Conservation (phyloP, 345 rosid species). For the Raphanus sativus region DNA sequence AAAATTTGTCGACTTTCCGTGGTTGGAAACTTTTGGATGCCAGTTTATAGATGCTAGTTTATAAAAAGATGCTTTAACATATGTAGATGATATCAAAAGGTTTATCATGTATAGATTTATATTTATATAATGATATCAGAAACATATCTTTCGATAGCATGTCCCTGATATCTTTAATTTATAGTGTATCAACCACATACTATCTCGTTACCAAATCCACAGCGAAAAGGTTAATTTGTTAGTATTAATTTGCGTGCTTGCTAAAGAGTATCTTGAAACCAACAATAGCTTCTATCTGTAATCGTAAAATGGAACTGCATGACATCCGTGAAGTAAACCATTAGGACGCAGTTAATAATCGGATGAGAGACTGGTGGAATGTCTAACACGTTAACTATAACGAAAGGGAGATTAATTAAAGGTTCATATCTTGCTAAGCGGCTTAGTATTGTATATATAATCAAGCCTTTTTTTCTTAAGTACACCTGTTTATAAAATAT, state of each 20-base stretch:
- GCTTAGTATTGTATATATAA: constrained; percentile 11
- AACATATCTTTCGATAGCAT: neutral
- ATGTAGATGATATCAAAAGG: neutral
- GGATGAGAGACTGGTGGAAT: constrained; percentile 1
- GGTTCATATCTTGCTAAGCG: neutral
- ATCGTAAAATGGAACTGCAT: constrained; percentile 10
- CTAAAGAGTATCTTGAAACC: neutral
- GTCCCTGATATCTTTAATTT: too few species aligned
- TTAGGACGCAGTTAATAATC: constrained; percentile 1
- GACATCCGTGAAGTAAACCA: neutral
- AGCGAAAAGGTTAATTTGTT: neutral
- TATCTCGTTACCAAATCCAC: constrained; percentile 1
- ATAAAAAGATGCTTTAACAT: neutral
- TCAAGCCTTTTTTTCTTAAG: neutral
- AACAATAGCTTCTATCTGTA: neutral
- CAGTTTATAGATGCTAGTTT: too few species aligned
- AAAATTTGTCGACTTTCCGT: too few species aligned
- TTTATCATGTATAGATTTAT: neutral
- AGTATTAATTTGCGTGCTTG: neutral
- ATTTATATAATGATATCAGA: neutral
- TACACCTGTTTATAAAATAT: neutral
- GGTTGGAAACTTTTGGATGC: too few species aligned
- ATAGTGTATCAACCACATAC: neutral
- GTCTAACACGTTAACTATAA: constrained; percentile 4
- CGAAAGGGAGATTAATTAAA: constrained; percentile 4